phyloP scores from a whole-genome alignment of 2,329 filamentous ascomycete species.

The Dactylellina drechsleri region DNA sequence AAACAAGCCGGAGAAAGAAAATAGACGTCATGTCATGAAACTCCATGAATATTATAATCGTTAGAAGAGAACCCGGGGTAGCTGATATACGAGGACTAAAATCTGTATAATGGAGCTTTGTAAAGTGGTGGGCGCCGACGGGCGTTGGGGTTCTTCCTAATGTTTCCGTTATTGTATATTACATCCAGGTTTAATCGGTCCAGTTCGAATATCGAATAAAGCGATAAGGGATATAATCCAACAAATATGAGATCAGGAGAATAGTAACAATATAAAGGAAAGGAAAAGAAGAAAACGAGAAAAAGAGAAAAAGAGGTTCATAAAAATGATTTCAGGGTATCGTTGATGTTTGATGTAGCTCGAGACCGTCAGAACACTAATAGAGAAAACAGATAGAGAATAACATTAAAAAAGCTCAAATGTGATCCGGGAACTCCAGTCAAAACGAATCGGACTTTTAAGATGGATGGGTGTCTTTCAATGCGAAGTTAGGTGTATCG shows the following conservation, averaged over 20 bases:
- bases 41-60: slow-evolving; percentile 63
- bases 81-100: slow-evolving; percentile 63
- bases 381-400: slow-evolving; percentile 16
- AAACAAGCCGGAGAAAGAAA: slow-evolving; percentile 19
- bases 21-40: slow-evolving; percentile 61
- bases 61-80: slow-evolving; percentile 55
- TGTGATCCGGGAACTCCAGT: slow-evolving; percentile 52
- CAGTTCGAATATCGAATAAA: slow-evolving; percentile 14
- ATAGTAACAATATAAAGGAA: slow-evolving; percentile 11
- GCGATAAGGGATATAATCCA: slow-evolving; percentile 24
- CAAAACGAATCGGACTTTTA: slow-evolving; percentile 54
- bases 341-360: slow-evolving; percentile 43
- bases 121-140: slow-evolving; percentile 63
- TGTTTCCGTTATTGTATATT: slow-evolving; percentile 34
- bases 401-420: slow-evolving; percentile 32
- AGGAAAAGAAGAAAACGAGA: background rate
- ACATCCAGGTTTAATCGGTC: slow-evolving; percentile 26
- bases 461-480: slow-evolving; percentile 37
- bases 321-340: slow-evolving; percentile 53
- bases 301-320: slow-evolving; percentile 10
- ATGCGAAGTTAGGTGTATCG: slow-evolving; percentile 35
- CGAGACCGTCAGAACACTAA: slow-evolving; percentile 41
- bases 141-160: background rate
- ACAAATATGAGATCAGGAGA: slow-evolving; percentile 15
- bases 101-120: slow-evolving; percentile 74